phyloP scores from a whole-genome alignment of 2,329 filamentous ascomycete genomes.

The Tolypocladium paradoxum region DNA sequence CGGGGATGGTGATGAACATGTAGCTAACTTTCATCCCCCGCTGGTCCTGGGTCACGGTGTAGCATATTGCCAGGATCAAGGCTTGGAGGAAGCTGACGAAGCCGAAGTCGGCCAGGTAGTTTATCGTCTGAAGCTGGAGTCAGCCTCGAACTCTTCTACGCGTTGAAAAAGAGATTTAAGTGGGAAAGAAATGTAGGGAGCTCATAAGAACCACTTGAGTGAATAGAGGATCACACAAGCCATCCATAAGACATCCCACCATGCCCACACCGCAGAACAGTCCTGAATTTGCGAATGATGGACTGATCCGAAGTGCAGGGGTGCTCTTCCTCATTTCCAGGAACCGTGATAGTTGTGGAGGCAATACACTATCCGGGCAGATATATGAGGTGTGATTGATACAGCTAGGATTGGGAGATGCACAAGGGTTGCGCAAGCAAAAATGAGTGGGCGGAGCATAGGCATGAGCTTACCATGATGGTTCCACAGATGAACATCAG shows the following conservation, averaged over 20 bases:
- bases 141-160: constrained; percentile 5
- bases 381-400: constrained; percentile 45
- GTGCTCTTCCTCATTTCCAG: constrained; percentile 75
- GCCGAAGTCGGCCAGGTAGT: constrained; percentile 19
- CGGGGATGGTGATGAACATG: constrained; percentile 73
- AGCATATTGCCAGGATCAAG: constrained; percentile 68
- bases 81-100: constrained; percentile 43
- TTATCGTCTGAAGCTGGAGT: constrained; percentile 15
- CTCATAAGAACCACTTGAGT: constrained; percentile 45
- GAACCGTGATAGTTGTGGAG: constrained; percentile 68
- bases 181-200: constrained; percentile 46
- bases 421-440: constrained; percentile 12
- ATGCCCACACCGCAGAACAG: constrained; percentile 57
- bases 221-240: constrained; percentile 51
- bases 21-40: constrained; percentile 66
- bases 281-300: constrained; percentile 58
- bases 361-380: constrained; percentile 65
- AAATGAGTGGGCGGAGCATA: constrained; percentile 4
- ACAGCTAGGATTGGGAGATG: constrained; percentile 4
- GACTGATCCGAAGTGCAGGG: constrained; percentile 50
- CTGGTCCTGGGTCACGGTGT: constrained; percentile 80
- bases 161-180: constrained; percentile 8
- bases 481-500: constrained; percentile 59
- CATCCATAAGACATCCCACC: constrained; percentile 68
- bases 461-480: constrained; percentile 61